A percentile compares a stretch with the other conserved stretches of the same genome.
Evolutionary conservation across 768 basidiomycete genomes (phyloP).

Genomic region (Termitomyces sp.): DNA sequence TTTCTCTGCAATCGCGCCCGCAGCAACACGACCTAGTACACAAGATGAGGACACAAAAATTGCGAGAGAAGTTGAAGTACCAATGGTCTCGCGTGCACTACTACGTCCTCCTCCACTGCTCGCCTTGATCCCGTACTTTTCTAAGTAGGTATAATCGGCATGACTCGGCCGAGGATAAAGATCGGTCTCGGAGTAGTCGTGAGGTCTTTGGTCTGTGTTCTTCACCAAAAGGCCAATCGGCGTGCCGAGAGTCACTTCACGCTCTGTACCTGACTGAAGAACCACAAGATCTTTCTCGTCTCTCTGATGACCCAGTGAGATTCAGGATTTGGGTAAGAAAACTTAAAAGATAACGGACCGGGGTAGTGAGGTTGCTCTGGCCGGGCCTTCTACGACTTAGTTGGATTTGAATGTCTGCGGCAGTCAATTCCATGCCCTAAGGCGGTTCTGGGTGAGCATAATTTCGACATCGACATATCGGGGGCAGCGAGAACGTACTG

Average conservation of each 20-base stretch:
- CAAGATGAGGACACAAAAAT: conserved; percentile 4
- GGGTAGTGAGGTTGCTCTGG: conserved; percentile 95
- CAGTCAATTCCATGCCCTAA: conserved; percentile 79
- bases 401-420: conserved; percentile 87
- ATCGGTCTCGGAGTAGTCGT: conserved; percentile 98
- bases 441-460: conserved; percentile 9
- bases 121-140: conserved; percentile 97
- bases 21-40: conserved; percentile 83
- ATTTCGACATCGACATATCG: not conserved
- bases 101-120: conserved; percentile 95
- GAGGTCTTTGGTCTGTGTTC: conserved; percentile 97
- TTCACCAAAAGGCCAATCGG: conserved; percentile 96
- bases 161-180: conserved; percentile 96
- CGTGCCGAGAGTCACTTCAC: conserved; percentile 93
- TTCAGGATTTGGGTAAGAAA: not conserved
- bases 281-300: conserved; percentile 95
- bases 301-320: conserved; percentile 45
- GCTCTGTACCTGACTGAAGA: conserved; percentile 91
- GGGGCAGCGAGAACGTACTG: conserved; percentile 48
- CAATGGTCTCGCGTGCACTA: conserved; percentile 95
- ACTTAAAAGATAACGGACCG: conserved; percentile 50
- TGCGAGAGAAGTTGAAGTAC: conserved; percentile 33
- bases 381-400: conserved; percentile 90
- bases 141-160: conserved; percentile 96
- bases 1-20: conserved; percentile 96